Percentiles rank a stretch among this genome's conserved stretches.
phyloP scores from a whole-genome alignment of 2,329 filamentous ascomycete genomes.

The Monilinia vaccinii-corymbosi region DNA sequence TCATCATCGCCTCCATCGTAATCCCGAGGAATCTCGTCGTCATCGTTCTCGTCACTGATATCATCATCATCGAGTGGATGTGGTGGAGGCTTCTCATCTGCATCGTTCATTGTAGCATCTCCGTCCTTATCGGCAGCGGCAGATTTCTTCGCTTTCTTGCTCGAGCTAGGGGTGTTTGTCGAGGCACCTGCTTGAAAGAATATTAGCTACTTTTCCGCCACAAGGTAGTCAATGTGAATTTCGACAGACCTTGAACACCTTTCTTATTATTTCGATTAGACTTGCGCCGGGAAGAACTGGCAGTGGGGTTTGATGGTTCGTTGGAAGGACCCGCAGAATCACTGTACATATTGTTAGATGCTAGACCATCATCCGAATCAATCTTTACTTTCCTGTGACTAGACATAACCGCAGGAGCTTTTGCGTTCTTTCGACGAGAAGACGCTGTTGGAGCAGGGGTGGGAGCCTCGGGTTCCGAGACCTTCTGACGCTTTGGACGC shows the following conservation, averaged over 20 bases:
- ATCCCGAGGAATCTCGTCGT: constrained; percentile 49
- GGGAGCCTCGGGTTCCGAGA: constrained; percentile 39
- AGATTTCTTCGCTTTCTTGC: constrained; percentile 41
- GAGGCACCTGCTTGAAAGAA: constrained; percentile 29
- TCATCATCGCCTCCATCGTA: constrained; percentile 46
- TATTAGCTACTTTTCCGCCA: constrained; percentile 13
- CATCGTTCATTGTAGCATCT: constrained; percentile 58
- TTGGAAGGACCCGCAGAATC: constrained; percentile 56
- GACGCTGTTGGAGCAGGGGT: constrained; percentile 31
- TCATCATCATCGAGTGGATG: constrained; percentile 37
- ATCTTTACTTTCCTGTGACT: constrained; percentile 52
- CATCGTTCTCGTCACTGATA: constrained; percentile 44
- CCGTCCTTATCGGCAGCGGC: constrained; percentile 50
- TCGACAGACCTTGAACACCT: constrained; percentile 38
- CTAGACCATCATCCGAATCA: constrained; percentile 16
- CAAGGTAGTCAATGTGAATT: constrained; percentile 31
- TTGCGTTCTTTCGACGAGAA: constrained; percentile 50
- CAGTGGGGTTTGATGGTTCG: constrained; percentile 42
- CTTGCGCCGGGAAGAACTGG: constrained; percentile 62
- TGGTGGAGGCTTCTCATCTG: constrained; percentile 20
- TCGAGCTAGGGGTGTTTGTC: constrained; percentile 22
- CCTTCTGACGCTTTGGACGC: constrained; percentile 64
- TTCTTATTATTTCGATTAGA: constrained; percentile 61
- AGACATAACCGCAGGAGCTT: constrained; percentile 59
- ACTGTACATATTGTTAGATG: constrained; percentile 33